Base-by-base conservation (phyloP, 2,329 filamentous ascomycete species). In the Tricladium varicosporioides region DNA sequence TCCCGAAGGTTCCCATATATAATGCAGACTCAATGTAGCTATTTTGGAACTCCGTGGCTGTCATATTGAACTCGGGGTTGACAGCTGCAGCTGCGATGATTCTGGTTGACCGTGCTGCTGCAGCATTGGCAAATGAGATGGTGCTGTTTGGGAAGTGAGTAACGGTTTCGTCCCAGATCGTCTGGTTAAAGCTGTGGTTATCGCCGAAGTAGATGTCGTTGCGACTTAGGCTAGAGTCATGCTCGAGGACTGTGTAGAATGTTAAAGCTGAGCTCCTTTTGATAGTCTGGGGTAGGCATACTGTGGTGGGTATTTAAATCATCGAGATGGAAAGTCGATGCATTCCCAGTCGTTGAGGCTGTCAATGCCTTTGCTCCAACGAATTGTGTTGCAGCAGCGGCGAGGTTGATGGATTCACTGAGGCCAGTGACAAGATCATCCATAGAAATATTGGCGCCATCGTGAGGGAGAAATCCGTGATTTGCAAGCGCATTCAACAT, bases 401-500 rank as follows among this genome's bases (percentile, higher is more conserved):
- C 58, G 31, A 60, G 45, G 33, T 60, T 58, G 40, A 56, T n/a
- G 18, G 48, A 50, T 14, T 45, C 15, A 14, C 40, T 48, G 52
- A 58, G 47, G 31, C 32, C 58, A 11, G 15, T 47, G 5, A 51
- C 22, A 5, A 60, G 44, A 27, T 56, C 49, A 61, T 57, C 59
- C 44, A 61, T 62, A 4, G 65, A 70, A 51, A 74, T 67, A 43
- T 71, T 67, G 19, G 58, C 61, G n/a, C 73, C 74, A 44, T 75
- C 60, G 46, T 70, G 74, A 0, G 73, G 72, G 22, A 76, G 71
- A 51, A 72, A 74, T 5, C 70, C 71, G 43, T 76, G 70, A 58
- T 76, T 76, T 10, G 74, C 72, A 14, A 76, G 69, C 2, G 73
- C 65, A 54, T 76, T 76, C 43, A 76, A 59, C 56, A 73, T 73